phyloP scores from a whole-genome alignment of 2,329 filamentous ascomycete species.

The Nothopassalora personata region DNA sequence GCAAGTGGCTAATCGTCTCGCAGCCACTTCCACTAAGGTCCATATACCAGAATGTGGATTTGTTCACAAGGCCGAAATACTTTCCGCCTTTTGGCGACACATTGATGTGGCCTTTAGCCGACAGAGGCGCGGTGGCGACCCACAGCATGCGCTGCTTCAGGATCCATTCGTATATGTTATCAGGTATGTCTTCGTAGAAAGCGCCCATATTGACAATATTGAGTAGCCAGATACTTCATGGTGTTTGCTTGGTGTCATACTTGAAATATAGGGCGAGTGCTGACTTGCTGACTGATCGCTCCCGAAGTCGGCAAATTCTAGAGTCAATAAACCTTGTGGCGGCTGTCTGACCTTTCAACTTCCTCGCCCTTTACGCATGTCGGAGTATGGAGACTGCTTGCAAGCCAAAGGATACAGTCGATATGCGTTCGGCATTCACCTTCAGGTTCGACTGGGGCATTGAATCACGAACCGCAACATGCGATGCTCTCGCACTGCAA shows the following conservation, averaged over 20 bases:
- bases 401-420: neutral
- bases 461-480: too few species aligned
- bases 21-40: constrained; percentile 40
- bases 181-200: constrained; percentile 41
- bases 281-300: neutral
- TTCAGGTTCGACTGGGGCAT: neutral
- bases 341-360: neutral
- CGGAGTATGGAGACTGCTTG: too few species aligned
- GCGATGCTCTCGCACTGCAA: too few species aligned
- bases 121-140: constrained; percentile 41
- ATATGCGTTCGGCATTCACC: too few species aligned
- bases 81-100: constrained; percentile 43
- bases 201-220: constrained; percentile 33
- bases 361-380: neutral
- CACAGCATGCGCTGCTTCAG: constrained; percentile 41
- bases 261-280: neutral
- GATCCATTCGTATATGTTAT: constrained; percentile 39
- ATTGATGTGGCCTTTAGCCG: constrained; percentile 40
- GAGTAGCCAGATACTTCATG: neutral
- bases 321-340: neutral
- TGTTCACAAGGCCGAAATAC: constrained; percentile 39
- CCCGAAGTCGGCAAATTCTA: neutral
- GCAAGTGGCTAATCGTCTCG: constrained; percentile 42
- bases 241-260: neutral
- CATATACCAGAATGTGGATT: constrained; percentile 42